These are phyloP conservation scores for Furcasterigmium furcatum DNA, from an alignment of 2,329 filamentous ascomycete genomes.

Conservation along the genomic window DNA sequence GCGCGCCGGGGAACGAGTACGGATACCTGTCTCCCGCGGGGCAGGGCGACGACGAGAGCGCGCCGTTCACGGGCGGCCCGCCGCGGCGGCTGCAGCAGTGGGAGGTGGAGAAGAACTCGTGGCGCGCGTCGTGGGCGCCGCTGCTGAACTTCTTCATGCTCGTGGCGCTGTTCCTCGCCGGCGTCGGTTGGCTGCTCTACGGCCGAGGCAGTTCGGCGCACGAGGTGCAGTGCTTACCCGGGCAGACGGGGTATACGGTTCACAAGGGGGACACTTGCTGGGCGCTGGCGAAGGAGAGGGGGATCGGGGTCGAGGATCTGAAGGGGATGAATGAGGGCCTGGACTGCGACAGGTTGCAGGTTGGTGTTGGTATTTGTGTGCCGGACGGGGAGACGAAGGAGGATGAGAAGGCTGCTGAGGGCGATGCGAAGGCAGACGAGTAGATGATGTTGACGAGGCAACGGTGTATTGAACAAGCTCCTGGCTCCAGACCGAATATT, in stretches of 20 bases:
- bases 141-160: conserved; percentile 57
- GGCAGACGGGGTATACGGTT: conserved; percentile 33
- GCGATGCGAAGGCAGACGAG: background rate
- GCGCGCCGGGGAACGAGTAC: conserved; percentile 45
- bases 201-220: conserved; percentile 10
- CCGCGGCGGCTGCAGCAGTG: background rate
- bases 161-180: conserved; percentile 45
- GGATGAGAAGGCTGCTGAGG: background rate
- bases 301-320: conserved; percentile 41
- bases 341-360: conserved; percentile 40
- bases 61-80: conserved; percentile 1
- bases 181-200: conserved; percentile 46
- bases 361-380: conserved; percentile 43
- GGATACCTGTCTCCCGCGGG: conserved; percentile 35
- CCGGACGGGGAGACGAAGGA: conserved; percentile 17
- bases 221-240: conserved; percentile 21
- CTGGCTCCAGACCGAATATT: too few relatives aligned
- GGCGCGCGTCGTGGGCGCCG: conserved; percentile 50
- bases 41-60: conserved; percentile 10
- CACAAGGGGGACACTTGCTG: conserved; percentile 49
- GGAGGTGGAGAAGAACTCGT: conserved; percentile 30
- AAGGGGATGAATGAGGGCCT: conserved; percentile 36
- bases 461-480: too few relatives aligned
- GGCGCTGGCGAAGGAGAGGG: conserved; percentile 40
- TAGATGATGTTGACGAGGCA: background rate